Base-by-base conservation (phyloP, 2,329 filamentous ascomycete species). In the Fusarium nisikadoi region DNA sequence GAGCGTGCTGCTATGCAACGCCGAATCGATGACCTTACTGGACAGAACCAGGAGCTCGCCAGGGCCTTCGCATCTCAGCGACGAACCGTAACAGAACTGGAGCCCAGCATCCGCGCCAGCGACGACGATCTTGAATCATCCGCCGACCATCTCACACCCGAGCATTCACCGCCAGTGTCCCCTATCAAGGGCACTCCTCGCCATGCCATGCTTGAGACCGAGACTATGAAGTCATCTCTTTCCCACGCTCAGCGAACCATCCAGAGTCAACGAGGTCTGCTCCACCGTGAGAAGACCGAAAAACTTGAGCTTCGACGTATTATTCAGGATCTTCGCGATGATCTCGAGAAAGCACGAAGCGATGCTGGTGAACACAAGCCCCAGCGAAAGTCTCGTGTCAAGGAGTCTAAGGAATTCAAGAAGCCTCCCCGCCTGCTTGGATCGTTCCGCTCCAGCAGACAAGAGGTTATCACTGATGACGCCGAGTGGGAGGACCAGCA, bases 241-340 rank as follows among this genome's bases (percentile, higher is more conserved):
- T 92, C 94, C 74, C 96, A 99, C 80, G 95, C 96, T 42, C 96
- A 98, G 81, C 91, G 95, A 64, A 98, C 97, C 83, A 98, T 99
- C 65, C 95, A 98, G 80, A 97, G 94, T 77, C 89, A 98, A 75
- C 94, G 97, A 82, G 94, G 93, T 80, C 97, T 95, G 77, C 93
- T 98, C 50, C 95, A 99, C 81, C 93, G 96, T 38, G 96, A 99
- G 82, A 99, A 98, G 90, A 98, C 95, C 0, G 96, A 99, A 82
- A 99, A 98, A 86, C 89, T 98, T 33, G 96, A 99, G 82, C 89
- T 98, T 59, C 95, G 94, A 83, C 93, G 95, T 66, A 94, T 99
- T 88, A 89, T 98, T 35, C 95, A 98, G 83, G 96, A 99, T 77
- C 92, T 95, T 29, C 91, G 95, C 39, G 96, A 99, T 79, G 96